Conservation (phyloP, 768 basidiomycete genomes). For the Lactarius hengduanensis region DNA sequence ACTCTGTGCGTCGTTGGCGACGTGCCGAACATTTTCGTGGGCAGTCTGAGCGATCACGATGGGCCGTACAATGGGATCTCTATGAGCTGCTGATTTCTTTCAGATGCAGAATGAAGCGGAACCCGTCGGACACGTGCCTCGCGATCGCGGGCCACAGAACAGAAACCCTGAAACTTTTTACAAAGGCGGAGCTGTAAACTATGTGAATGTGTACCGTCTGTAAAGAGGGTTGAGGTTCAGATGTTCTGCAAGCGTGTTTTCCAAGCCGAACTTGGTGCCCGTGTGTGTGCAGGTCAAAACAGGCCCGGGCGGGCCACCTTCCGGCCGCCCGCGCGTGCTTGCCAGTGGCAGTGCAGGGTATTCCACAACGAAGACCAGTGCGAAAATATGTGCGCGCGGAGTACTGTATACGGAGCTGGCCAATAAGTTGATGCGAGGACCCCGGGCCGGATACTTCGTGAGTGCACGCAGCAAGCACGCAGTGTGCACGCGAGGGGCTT, state of each 20-base stretch:
- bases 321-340: no score
- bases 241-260: not conserved
- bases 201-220: not conserved
- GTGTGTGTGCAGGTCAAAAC: not conserved
- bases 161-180: not conserved
- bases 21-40: constrained; percentile 49
- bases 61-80: constrained; percentile 26
- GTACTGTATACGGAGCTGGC: no score
- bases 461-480: no score
- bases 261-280: not conserved
- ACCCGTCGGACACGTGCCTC: not conserved
- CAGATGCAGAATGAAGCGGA: not conserved
- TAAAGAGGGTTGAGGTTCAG: not conserved
- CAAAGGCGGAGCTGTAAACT: not conserved
- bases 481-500: no score
- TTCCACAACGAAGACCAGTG: no score
- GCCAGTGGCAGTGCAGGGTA: no score
- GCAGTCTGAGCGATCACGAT: constrained; percentile 31
- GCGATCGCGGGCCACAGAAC: not conserved
- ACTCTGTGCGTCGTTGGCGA: constrained; percentile 52
- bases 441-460: no score
- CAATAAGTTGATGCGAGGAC: no score
- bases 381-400: no score
- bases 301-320: no score
- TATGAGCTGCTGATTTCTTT: constrained; percentile 26